Conservation (phyloP, 2,329 filamentous ascomycete species). For the Lachnellula subtilissima region DNA sequence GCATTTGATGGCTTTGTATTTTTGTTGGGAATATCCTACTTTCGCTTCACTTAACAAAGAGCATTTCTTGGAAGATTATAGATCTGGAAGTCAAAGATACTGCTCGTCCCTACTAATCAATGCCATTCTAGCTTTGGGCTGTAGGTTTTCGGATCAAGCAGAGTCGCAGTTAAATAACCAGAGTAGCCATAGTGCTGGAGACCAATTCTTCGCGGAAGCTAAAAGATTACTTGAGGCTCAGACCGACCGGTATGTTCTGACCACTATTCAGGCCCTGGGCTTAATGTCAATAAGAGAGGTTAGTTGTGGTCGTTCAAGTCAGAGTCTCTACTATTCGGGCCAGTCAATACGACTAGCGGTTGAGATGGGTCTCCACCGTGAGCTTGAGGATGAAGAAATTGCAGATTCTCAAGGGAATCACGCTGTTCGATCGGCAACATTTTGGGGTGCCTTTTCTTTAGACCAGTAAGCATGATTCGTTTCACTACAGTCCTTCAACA, state of each 20-base stretch:
- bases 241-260: constrained; percentile 55
- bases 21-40: constrained; percentile 72
- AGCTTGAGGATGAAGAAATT: constrained; percentile 20
- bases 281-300: constrained; percentile 73
- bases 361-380: constrained; percentile 34
- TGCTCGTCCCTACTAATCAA: constrained; percentile 39
- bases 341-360: constrained; percentile 68
- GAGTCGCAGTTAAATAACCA: constrained; percentile 57
- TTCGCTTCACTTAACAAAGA: constrained; percentile 62
- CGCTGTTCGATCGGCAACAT: constrained; percentile 46
- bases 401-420: constrained; percentile 44
- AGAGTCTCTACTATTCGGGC: constrained; percentile 68
- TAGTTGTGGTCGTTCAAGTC: constrained; percentile 66
- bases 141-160: constrained; percentile 64
- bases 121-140: constrained; percentile 46
- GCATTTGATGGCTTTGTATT: constrained; percentile 62
- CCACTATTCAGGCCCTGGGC: constrained; percentile 69
- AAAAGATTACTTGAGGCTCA: constrained; percentile 57
- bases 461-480: constrained; percentile 57
- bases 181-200: constrained; percentile 61
- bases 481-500: constrained; percentile 49
- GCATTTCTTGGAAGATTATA: constrained; percentile 27
- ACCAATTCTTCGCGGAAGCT: constrained; percentile 69
- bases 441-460: constrained; percentile 48
- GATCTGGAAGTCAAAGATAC: constrained; percentile 3